A percentile compares a stretch with the other conserved stretches of the same genome.
phyloP scores from a whole-genome alignment of 2,329 filamentous ascomycete genomes.

The Fusarium buharicum region DNA sequence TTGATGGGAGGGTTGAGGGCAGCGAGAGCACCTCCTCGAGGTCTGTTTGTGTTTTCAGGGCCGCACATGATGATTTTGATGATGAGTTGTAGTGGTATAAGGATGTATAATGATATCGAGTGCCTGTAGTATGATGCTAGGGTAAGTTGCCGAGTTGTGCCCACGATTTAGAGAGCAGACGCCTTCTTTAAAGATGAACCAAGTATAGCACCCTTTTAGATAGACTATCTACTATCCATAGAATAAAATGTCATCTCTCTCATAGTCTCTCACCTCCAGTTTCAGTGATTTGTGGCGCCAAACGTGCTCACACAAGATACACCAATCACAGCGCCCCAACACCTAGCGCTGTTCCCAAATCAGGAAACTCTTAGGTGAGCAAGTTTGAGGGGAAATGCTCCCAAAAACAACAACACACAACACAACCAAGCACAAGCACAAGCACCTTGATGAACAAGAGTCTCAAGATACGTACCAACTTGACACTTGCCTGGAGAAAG shows the following conservation, averaged over 20 bases:
- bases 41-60: constrained; percentile 53
- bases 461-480: constrained; percentile 13
- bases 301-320: constrained; percentile 36
- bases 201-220: no score
- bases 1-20: constrained; percentile 52
- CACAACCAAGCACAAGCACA: no score
- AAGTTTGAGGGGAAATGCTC: constrained; percentile 43
- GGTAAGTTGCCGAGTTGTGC: no score
- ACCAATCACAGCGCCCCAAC: constrained; percentile 47
- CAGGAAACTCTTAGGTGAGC: constrained; percentile 44
- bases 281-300: not conserved
- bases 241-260: constrained; percentile 20
- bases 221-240: not conserved
- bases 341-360: constrained; percentile 38
- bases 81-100: no score
- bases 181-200: not conserved
- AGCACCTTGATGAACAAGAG: constrained; percentile 35
- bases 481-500: not conserved
- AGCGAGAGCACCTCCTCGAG: constrained; percentile 59
- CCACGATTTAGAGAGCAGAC: not conserved
- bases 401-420: constrained; percentile 17
- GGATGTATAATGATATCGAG: not conserved
- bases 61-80: constrained; percentile 59
- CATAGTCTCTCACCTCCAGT: constrained; percentile 31
- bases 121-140: no score